Evolutionary conservation across 1,284 basidiomycete species (phyloP), one percentile per base, ranked within the genome.

Genomic region (Violaceomyces palustris): DNA sequence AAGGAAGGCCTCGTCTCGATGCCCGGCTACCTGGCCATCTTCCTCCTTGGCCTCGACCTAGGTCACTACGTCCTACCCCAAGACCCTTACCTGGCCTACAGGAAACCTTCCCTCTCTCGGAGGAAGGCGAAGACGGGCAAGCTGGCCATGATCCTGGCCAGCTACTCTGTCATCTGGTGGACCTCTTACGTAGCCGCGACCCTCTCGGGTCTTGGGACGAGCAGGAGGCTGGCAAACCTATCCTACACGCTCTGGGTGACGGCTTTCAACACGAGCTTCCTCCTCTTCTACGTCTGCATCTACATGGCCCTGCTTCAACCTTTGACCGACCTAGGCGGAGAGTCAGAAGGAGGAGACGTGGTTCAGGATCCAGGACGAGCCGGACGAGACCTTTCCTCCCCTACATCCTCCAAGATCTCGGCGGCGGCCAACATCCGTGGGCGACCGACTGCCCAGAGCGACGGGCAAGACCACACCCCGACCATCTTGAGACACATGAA

Each of bases 1-100:
- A 96, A 94, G 69, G 90, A 96, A 72, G 93, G 94, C 0, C 67
- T 98, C 27, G 79, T 85, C 18, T 91, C 86, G 4, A 78, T 96
- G 21, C 75, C 82, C 35, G 92, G 93, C 6, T 98, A 98, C 74
- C 78, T 94, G 7, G 81, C 89, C 0, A 84, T 98, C 47, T 91
- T 92, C 68, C 77, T 96, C 2, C 76, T 96, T 10, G 93, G 91
- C 1, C 77, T 93, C 9, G 84, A 86, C 1, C 78, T 82, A 0
- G 93, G 92, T 1, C 85, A 87, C 0, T 77, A 92, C 27, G 74
- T 93, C 26, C 80, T 94, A 5, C 86, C 87, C 0, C 81, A 84
- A 2, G 81, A 83, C 19, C 88, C 87, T 0, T 67, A 72, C 38
- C 67, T 62, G 41, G 61, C 61, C 2, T 53, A 64, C 19, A 45